Evolutionary conservation across 176 grass and related monocot species (phyloP), one percentile per base, ranked within the genome.

Genomic region (Echinochloa phyllopogon): DNA sequence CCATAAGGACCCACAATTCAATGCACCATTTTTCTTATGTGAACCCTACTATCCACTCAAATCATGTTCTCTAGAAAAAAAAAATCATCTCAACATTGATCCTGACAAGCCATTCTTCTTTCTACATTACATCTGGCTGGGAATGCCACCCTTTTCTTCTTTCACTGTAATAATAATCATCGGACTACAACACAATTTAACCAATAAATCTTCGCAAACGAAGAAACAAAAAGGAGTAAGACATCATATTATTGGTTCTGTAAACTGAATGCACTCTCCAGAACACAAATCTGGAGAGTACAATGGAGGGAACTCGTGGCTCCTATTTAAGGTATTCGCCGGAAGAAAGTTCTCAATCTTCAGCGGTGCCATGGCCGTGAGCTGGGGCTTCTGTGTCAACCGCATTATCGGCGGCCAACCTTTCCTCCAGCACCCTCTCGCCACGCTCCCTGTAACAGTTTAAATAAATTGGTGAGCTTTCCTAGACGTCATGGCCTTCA

Each of bases 381-480:
- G 84, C 77, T 49, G 78, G 48, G 8, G 77, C 91, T 67, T 90
- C 90, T 24, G 89, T 20, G 37, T 85, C 88, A 83, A 70, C 81
- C 11, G 64, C 63, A 73, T 83, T 83, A 62, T 99, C 92, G 0
- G 75, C 84, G 12, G 87, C 87, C 88, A 96, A 55, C 83, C 94
- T 91, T 90, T 96, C 83, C 71, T 99, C 97, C 2, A 99, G 91
- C 63, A 92, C 96, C 93, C 90, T 95, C 89, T 95, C 93, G 3
- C 91, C 96, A 23, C 87, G 88, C 50, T 99, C 97, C 84, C 97
- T 99, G 75, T 10, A 86, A 57, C 11, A 36, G 23, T 63, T 39
- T 59, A 11, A 67, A 15, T 75, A 24, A 43, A 45, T 3, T 8
- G 4, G 17, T 79, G n/a, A 74, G 58, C 33, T 83, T 49, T 44